Conservation (phyloP, 257 asterid genomes). For the Knoxia roxburghii region DNA sequence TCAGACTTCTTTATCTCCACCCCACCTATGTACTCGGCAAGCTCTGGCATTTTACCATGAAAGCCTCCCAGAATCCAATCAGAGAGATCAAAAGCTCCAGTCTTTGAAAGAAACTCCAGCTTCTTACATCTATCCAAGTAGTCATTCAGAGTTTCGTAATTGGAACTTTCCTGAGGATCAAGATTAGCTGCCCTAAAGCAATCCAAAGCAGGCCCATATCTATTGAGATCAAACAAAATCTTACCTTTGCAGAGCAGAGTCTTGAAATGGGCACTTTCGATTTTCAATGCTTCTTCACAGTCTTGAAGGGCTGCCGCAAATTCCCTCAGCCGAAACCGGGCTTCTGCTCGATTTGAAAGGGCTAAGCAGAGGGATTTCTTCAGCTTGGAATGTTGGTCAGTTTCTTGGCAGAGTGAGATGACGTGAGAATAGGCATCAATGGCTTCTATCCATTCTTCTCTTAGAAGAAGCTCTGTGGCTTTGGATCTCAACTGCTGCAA, state of each 20-base stretch:
- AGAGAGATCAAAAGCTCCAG: slow-evolving; percentile 66
- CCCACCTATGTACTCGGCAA: slow-evolving; percentile 64
- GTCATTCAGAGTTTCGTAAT: slow-evolving; percentile 39
- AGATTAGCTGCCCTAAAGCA: slow-evolving; percentile 50
- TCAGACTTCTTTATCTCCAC: slow-evolving; percentile 63
- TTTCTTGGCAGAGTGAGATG: slow-evolving; percentile 45
- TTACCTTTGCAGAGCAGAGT: slow-evolving; percentile 71
- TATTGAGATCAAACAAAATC: slow-evolving; percentile 47
- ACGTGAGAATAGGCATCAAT: slow-evolving; percentile 48
- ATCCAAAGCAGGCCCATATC: slow-evolving; percentile 42
- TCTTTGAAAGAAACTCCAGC: slow-evolving; percentile 54
- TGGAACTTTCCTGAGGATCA: slow-evolving; percentile 43
- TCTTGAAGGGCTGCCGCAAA: slow-evolving; percentile 48
- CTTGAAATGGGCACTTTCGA: slow-evolving; percentile 68
- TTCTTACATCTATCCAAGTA: slow-evolving; percentile 49
- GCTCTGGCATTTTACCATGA: slow-evolving; percentile 48
- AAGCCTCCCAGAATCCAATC: slow-evolving; percentile 69
- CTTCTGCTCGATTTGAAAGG: slow-evolving; percentile 75
- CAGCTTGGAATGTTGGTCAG: slow-evolving; percentile 32
- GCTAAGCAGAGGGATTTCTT: slow-evolving; percentile 55
- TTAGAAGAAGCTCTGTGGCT: slow-evolving; percentile 67
- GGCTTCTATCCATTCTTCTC: slow-evolving; percentile 63
- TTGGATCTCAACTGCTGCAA: slow-evolving; percentile 63
- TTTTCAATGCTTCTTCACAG: slow-evolving; percentile 57
- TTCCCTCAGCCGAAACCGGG: slow-evolving; percentile 37